These are phyloP conservation scores for Blumeriella jaapii DNA, from an alignment of 2,329 filamentous ascomycete species.

Conservation along the genomic window DNA sequence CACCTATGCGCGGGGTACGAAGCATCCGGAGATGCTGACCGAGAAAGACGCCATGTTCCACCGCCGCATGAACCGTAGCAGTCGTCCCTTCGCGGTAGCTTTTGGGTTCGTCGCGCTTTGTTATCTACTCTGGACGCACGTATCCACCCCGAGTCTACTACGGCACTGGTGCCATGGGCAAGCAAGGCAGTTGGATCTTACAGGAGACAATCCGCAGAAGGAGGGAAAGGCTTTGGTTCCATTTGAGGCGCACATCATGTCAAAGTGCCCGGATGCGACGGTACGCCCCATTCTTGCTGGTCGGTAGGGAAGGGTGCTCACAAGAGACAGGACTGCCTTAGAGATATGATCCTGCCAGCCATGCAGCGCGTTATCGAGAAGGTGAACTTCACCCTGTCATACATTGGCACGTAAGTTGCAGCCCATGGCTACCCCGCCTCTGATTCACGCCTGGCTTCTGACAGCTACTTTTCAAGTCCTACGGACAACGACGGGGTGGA, in stretches of 20 bases:
- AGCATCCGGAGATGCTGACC: slow-evolving; percentile 10
- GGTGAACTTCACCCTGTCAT: slow-evolving; percentile 84
- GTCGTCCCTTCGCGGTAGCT: slow-evolving; percentile 14
- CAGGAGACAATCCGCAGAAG: not conserved
- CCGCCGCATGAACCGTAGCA: slow-evolving; percentile 11
- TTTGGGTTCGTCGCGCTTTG: slow-evolving; percentile 16
- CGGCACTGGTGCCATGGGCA: slow-evolving; percentile 5
- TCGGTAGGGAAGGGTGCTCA: not conserved
- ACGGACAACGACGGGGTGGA: slow-evolving; percentile 70
- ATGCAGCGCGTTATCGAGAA: slow-evolving; percentile 77
- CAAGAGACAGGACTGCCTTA: slow-evolving; percentile 54
- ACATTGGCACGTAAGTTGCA: slow-evolving; percentile 61
- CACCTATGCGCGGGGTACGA: slow-evolving; percentile 7
- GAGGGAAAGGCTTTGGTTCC: slow-evolving; percentile 42
- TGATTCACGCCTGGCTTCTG: slow-evolving; percentile 1
- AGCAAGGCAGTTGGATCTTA: not conserved
- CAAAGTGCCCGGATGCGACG: slow-evolving; percentile 86
- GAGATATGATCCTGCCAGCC: slow-evolving; percentile 67
- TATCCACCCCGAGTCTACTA: slow-evolving; percentile 5
- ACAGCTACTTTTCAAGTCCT: slow-evolving; percentile 34
- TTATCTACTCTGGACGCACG: slow-evolving; percentile 15
- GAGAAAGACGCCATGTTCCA: slow-evolving; percentile 14
- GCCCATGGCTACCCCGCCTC: not conserved
- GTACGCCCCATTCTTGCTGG: slow-evolving; percentile 27
- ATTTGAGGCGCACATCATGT: slow-evolving; percentile 92